Percentiles rank a stretch among this genome's conserved stretches.
Conservation (phyloP, 2,329 filamentous ascomycete species). For the Aspergillus caelatus region DNA sequence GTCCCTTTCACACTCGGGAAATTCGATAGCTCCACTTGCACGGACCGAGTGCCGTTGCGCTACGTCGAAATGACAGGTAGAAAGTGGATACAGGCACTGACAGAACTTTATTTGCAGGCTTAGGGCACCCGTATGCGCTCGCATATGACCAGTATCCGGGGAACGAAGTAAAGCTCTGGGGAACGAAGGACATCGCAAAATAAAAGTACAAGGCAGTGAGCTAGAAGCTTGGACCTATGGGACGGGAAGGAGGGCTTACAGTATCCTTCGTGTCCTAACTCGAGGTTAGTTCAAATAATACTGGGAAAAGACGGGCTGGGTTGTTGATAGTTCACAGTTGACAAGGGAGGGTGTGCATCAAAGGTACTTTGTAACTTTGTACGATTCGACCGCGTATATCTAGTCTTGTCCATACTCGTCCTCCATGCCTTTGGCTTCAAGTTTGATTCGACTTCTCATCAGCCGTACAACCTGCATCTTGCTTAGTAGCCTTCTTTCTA, state of each 20-base stretch:
- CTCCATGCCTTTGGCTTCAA: neutral
- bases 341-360: neutral
- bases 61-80: neutral
- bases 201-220: neutral
- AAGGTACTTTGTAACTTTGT: neutral
- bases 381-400: neutral
- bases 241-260: neutral
- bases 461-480: neutral
- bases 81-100: neutral
- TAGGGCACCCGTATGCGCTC: neutral
- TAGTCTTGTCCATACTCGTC: neutral
- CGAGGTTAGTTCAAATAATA: neutral
- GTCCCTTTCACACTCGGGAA: neutral
- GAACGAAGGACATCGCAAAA: neutral
- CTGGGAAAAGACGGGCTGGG: neutral
- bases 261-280: neutral
- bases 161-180: neutral
- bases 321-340: neutral
- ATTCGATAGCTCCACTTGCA: neutral
- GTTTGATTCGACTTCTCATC: neutral
- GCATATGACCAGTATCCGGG: conserved; percentile 1
- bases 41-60: neutral
- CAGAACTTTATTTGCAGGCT: neutral
- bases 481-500: neutral
- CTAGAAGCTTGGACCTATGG: neutral